Base-by-base conservation (phyloP, 2,329 filamentous ascomycete genomes). In the Lasiodiplodia hormozganensis region DNA sequence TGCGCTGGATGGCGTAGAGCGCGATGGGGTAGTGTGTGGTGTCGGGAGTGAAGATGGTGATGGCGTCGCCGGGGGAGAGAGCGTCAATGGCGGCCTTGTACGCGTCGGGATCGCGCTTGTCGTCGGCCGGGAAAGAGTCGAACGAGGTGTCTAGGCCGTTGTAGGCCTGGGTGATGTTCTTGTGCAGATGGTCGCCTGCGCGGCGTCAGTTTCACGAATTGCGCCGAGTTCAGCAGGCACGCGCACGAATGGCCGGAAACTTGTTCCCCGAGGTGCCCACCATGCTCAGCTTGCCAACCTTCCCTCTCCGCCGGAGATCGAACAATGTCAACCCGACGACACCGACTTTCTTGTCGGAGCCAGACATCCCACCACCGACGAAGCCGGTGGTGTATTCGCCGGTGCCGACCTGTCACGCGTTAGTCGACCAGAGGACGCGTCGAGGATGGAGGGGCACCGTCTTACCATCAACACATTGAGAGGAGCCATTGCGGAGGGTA, bases 41-140 rank as follows among this genome's bases (percentile, higher is more conserved):
- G 81, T 97, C 94, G 0, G 94, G 93, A 0, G 94, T 97, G 86
- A 97, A 97, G 82, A 97, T 95, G 70, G 94, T 97, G 80, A 97
- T 95, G 73, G 94, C 94, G 73, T 94, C 93, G 73, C 94, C 94
- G 7, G 90, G 88, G 53, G 87, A 86, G 52, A 97, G 87, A 11
- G 89, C 88, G 79, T 97, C 93, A 76, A 97, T 97, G 73, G 94
- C 94, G 14, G 86, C 79, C 82, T 96, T 97, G 87, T 97, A 97
- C 54, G 94, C 89, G 65, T 94, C 90, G 4, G 93, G 87, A 76
- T 97, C 92, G 71, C 86, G 86, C 72, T 85, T 80, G 75, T 92
- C 89, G 79, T 96, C 89, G 74, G 89, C 87, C 2, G 89, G 95
- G 82, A 88, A 97, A 16, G 93, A 95, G 69, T 89, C 85, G 82